Conservation (phyloP, 2,329 filamentous ascomycete species). For the Aspergillaceae sp. region DNA sequence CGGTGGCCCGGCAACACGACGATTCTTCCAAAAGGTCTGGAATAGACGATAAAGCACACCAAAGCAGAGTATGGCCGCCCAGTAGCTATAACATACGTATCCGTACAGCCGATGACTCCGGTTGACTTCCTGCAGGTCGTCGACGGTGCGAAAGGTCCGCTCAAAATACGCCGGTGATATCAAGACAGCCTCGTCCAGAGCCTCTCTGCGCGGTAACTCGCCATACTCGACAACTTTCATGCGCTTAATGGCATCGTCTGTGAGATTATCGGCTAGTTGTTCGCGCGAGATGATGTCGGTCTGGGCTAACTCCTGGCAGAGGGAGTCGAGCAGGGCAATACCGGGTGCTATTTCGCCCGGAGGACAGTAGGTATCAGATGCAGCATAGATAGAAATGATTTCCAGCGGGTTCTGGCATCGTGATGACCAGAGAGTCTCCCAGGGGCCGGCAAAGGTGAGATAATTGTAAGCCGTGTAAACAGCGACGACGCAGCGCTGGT, state of each 20-base stretch:
- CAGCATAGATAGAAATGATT: slow-evolving; percentile 30
- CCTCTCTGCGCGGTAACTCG: slow-evolving; percentile 16
- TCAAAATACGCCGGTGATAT: slow-evolving; percentile 23
- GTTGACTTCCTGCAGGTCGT: slow-evolving; percentile 24
- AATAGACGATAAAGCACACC: slow-evolving; percentile 27
- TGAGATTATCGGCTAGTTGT: slow-evolving; percentile 23
- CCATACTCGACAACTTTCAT: slow-evolving; percentile 25
- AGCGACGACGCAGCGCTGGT: slow-evolving; percentile 26
- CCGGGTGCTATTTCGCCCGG: slow-evolving; percentile 16
- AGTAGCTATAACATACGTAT: slow-evolving; percentile 32
- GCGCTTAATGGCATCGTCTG: slow-evolving; percentile 22
- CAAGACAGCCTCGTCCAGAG: slow-evolving; percentile 20
- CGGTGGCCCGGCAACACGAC: not conserved
- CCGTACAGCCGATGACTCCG: slow-evolving; percentile 31
- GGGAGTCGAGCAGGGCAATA: slow-evolving; percentile 12
- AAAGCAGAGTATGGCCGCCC: slow-evolving; percentile 27
- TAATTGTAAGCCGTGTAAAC: slow-evolving; percentile 25
- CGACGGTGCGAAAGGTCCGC: slow-evolving; percentile 22
- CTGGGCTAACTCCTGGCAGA: slow-evolving; percentile 18
- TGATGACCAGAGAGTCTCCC: slow-evolving; percentile 9
- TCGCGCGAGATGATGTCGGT: slow-evolving; percentile 20
- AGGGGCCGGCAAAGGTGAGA: slow-evolving; percentile 20
- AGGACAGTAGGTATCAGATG: slow-evolving; percentile 24
- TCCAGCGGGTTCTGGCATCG: slow-evolving; percentile 25
- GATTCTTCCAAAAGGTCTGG: slow-evolving; percentile 11